Conservation (phyloP, 2,329 filamentous ascomycete genomes). For the Aspergillus oerlinghausenensis region DNA sequence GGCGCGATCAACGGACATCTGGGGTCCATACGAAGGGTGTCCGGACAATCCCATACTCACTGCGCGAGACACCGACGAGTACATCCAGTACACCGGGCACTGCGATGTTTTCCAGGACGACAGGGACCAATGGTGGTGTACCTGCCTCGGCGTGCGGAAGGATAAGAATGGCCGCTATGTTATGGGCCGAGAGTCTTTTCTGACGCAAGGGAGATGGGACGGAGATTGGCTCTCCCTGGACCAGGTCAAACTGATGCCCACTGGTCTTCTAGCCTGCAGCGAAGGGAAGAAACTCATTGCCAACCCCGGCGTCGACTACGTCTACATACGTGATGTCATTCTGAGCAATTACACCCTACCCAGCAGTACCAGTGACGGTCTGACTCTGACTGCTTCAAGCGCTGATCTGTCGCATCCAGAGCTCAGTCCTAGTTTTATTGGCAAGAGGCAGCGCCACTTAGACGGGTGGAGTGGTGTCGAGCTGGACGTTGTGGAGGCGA, state of each 20-base stretch:
- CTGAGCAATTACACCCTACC: conserved; percentile 15
- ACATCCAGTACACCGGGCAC: conserved; percentile 20
- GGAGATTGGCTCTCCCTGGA: conserved; percentile 9
- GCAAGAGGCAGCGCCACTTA: conserved; percentile 21
- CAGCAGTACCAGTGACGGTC: neutral
- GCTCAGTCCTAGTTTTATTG: conserved; percentile 19
- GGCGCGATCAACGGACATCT: conserved; percentile 43
- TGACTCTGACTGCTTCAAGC: conserved; percentile 3
- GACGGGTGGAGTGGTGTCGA: conserved; percentile 9
- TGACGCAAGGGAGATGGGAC: conserved; percentile 25
- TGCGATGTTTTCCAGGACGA: conserved; percentile 18
- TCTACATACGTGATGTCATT: conserved; percentile 24
- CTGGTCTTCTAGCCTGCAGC: neutral
- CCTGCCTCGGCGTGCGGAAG: conserved; percentile 15
- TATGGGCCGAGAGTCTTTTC: conserved; percentile 33
- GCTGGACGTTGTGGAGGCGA: neutral
- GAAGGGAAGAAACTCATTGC: conserved; percentile 6
- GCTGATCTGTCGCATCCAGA: conserved; percentile 14
- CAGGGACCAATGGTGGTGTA: conserved; percentile 17
- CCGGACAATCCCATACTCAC: conserved; percentile 46
- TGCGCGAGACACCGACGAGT: conserved; percentile 24
- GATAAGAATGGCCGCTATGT: conserved; percentile 15
- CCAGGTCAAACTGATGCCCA: conserved; percentile 16
- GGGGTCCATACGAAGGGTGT: conserved; percentile 44
- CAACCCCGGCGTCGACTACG: conserved; percentile 14